These are phyloP conservation scores for Xanthoconium purpureum DNA, from an alignment of 768 basidiomycete species.

Conservation along the genomic window DNA sequence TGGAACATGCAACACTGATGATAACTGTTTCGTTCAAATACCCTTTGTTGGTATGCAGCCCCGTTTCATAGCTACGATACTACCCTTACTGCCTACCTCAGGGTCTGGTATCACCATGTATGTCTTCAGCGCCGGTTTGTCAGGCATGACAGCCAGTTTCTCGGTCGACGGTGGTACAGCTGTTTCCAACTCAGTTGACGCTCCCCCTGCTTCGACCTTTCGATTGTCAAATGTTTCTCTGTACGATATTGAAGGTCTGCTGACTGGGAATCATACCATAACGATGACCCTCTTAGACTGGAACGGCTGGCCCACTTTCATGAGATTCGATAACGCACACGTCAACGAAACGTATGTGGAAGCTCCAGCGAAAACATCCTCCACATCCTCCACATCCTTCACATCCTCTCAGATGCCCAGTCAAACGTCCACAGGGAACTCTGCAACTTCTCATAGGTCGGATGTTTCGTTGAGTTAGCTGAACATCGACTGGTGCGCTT, in stretches of 20 bases:
- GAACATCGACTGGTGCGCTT: conserved; percentile 1
- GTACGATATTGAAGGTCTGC: conserved; percentile 16
- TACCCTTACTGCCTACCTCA: neutral
- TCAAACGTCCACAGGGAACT: neutral
- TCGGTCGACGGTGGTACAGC: conserved; percentile 13
- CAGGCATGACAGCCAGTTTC: conserved; percentile 24
- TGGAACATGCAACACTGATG: conserved; percentile 7
- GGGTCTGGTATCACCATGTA: conserved; percentile 29
- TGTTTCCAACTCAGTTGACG: neutral
- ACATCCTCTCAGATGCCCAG: neutral
- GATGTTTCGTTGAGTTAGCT: neutral
- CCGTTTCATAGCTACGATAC: neutral
- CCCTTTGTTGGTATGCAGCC: conserved; percentile 19
- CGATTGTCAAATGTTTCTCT: conserved; percentile 24
- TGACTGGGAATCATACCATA: conserved; percentile 16
- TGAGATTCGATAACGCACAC: conserved; percentile 28
- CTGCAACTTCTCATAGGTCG: conserved; percentile 7
- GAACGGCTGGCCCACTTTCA: conserved; percentile 13
- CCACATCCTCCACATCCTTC: neutral
- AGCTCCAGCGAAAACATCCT: neutral
- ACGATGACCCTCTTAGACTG: conserved; percentile 23
- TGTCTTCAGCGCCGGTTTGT: conserved; percentile 18
- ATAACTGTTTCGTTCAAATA: conserved; percentile 17
- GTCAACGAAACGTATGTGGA: conserved; percentile 22
- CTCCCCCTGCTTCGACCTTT: conserved; percentile 12